Evolutionary conservation across 495 filamentous ascomycete genomes (phyloP).

Genomic region (Xylaria telfairii): DNA sequence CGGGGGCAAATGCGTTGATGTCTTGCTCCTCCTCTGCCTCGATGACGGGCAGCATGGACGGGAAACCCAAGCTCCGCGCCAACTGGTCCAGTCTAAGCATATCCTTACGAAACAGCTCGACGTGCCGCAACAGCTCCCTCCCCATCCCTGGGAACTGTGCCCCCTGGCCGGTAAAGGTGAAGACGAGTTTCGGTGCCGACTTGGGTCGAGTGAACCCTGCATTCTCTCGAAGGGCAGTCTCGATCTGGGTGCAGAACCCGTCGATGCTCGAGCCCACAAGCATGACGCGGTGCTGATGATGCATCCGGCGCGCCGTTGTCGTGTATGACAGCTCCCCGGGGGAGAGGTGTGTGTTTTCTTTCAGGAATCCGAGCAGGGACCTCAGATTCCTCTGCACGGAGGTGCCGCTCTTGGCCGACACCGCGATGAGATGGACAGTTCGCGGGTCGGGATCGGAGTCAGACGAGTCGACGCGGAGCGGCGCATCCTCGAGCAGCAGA

Average conservation of each 20-base stretch:
- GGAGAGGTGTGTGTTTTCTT: conserved; percentile 44
- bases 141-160: conserved; percentile 61
- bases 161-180: conserved; percentile 64
- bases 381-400: conserved; percentile 39
- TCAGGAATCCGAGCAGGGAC: conserved; percentile 45
- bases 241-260: conserved; percentile 28
- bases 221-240: conserved; percentile 27
- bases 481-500: conserved; percentile 62
- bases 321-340: conserved; percentile 66
- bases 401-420: conserved; percentile 52
- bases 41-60: neutral
- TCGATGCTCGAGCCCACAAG: conserved; percentile 51
- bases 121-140: conserved; percentile 42
- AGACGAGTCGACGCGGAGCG: too few relatives aligned
- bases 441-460: neutral
- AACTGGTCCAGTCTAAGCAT: neutral
- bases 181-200: conserved; percentile 44
- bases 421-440: conserved; percentile 47
- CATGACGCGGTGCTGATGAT: conserved; percentile 65
- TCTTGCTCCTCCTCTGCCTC: neutral
- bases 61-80: neutral
- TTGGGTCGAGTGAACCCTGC: conserved; percentile 27
- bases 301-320: conserved; percentile 72
- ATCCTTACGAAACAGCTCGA: neutral
- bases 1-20: neutral